Evolutionary conservation across 176 grass and related monocot species (phyloP).

Genomic region (Poa annua): DNA sequence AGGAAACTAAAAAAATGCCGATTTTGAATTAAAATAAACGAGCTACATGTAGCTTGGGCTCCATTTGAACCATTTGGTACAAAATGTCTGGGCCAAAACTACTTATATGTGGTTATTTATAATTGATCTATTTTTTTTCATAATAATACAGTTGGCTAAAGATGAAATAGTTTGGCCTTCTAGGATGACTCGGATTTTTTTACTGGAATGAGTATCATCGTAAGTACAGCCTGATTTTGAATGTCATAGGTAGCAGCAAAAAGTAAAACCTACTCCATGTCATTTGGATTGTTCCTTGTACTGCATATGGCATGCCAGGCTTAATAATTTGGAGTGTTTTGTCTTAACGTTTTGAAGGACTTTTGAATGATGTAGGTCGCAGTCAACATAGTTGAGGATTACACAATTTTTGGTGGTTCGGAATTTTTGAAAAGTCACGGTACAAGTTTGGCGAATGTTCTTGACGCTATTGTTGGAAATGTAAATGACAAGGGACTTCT

Average conservation of each 20-base stretch:
- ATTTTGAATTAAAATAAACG: too few relatives aligned
- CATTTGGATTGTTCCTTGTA: conserved; percentile 16
- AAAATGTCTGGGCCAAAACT: not conserved
- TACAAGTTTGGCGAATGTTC: conserved; percentile 70
- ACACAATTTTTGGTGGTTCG: conserved; percentile 82
- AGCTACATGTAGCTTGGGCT: too few relatives aligned
- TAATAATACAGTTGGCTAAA: not conserved
- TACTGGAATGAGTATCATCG: not conserved
- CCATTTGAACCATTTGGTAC: too few relatives aligned
- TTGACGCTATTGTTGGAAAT: conserved; percentile 83
- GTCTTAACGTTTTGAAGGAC: conserved; percentile 31
- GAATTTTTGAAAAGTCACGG: conserved; percentile 93
- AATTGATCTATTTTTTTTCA: not conserved
- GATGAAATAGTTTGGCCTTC: conserved; percentile 16
- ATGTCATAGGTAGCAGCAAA: not conserved
- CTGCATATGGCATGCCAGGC: not conserved
- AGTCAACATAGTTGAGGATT: conserved; percentile 86
- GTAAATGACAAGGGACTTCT: conserved; percentile 95
- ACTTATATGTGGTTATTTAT: not conserved
- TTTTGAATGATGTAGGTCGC: conserved; percentile 51
- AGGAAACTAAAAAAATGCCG: too few relatives aligned
- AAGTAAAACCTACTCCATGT: not conserved
- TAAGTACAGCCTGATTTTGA: conserved; percentile 2
- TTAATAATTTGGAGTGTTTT: conserved; percentile 28
- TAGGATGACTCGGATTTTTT: not conserved